Conservation (phyloP, 257 asterid species). For the Solanum lycopersicoides region DNA sequence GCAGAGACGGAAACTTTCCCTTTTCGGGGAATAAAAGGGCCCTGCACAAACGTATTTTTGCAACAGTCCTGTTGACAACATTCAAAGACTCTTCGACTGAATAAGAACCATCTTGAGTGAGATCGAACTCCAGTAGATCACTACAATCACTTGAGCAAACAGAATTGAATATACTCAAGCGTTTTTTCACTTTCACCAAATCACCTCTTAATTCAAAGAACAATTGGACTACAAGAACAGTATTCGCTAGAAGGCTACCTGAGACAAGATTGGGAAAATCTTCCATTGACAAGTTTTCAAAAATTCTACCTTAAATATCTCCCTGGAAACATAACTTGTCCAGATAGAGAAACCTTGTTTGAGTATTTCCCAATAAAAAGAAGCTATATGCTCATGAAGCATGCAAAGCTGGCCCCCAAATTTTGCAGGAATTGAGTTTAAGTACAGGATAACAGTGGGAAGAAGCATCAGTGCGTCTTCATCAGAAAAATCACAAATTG, state of each 20-base stretch:
- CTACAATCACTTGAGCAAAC: slow-evolving; percentile 43
- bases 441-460: slow-evolving; percentile 51
- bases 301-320: slow-evolving; percentile 31
- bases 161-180: slow-evolving; percentile 50
- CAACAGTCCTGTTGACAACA: slow-evolving; percentile 55
- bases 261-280: slow-evolving; percentile 38
- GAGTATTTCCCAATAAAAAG: slow-evolving; percentile 42
- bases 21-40: slow-evolving; percentile 36
- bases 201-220: slow-evolving; percentile 30
- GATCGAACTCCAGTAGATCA: slow-evolving; percentile 35
- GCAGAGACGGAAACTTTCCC: slow-evolving; percentile 13
- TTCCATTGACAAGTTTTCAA: slow-evolving; percentile 32
- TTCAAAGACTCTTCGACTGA: slow-evolving; percentile 42
- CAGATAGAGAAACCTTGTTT: slow-evolving; percentile 46
- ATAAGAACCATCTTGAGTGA: slow-evolving; percentile 29
- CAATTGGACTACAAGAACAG: slow-evolving; percentile 35
- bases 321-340: slow-evolving; percentile 41
- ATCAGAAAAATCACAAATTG: slow-evolving; percentile 28
- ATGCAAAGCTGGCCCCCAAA: slow-evolving; percentile 28
- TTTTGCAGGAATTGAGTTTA: slow-evolving; percentile 30
- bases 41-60: slow-evolving; percentile 56
- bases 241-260: slow-evolving; percentile 59
- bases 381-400: slow-evolving; percentile 27
- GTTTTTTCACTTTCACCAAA: slow-evolving; percentile 22
- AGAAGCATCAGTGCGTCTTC: slow-evolving; percentile 60